phyloP scores from a whole-genome alignment of 2,329 filamentous ascomycete species.

The Sporothrix dimorphospora region DNA sequence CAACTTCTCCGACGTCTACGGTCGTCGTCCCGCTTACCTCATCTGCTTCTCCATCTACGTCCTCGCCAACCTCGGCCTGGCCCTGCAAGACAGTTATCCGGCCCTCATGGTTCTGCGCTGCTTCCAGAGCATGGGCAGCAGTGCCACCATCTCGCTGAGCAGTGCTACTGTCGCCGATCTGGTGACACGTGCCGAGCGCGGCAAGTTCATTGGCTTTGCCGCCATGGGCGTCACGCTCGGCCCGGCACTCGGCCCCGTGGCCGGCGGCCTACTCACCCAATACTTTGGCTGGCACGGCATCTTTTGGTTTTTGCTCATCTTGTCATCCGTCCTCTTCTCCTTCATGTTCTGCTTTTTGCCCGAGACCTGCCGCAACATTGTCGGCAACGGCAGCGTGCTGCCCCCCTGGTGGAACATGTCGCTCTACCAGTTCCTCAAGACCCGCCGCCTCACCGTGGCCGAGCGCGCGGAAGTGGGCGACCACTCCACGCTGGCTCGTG shows the following conservation, averaged over 20 bases:
- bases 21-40: conserved; percentile 53
- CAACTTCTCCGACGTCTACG: conserved; percentile 52
- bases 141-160: conserved; percentile 32
- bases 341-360: conserved; percentile 47
- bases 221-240: conserved; percentile 48
- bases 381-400: conserved; percentile 52
- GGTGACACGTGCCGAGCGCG: conserved; percentile 58
- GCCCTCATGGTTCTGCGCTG: conserved; percentile 52
- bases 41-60: conserved; percentile 51
- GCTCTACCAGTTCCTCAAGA: conserved; percentile 27
- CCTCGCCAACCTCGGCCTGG: conserved; percentile 50
- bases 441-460: conserved; percentile 19
- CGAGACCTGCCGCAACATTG: conserved; percentile 53
- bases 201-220: conserved; percentile 54
- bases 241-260: conserved; percentile 50
- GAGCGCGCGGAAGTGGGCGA: conserved; percentile 17
- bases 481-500: conserved; percentile 26
- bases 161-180: conserved; percentile 32
- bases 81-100: conserved; percentile 46
- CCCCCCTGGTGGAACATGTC: conserved; percentile 33
- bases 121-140: conserved; percentile 52
- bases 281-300: conserved; percentile 56
- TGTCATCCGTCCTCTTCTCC: conserved; percentile 44
- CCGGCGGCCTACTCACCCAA: conserved; percentile 57
- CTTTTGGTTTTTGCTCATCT: conserved; percentile 59